Evolutionary conservation across 2,329 filamentous ascomycete genomes (phyloP).

Genomic region (Xylariales sp.): DNA sequence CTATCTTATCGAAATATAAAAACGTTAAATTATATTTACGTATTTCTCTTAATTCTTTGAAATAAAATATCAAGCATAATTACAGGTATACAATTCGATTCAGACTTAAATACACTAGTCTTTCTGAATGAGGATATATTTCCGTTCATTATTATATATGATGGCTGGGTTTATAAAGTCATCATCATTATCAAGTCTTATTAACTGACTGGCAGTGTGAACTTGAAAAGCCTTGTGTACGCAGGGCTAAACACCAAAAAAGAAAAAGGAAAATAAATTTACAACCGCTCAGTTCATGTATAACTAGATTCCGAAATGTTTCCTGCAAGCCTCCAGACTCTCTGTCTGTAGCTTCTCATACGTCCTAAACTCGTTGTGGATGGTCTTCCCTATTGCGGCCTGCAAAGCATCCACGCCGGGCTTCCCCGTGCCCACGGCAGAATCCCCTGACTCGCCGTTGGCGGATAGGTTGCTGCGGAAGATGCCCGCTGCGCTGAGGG

Average conservation of each 20-base stretch:
- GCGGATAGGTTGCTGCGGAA: conserved; percentile 3
- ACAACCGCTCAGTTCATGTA: no score
- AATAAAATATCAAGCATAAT: no score
- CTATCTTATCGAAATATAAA: no score
- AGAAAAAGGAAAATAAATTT: no score
- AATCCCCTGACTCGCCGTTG: not conserved
- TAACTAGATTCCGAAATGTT: not conserved
- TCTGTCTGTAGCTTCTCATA: conserved; percentile 1
- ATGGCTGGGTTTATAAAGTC: not conserved
- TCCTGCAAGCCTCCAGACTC: not conserved
- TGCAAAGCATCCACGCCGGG: not conserved
- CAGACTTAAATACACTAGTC: no score
- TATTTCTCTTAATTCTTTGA: no score
- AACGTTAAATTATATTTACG: no score
- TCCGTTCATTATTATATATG: no score
- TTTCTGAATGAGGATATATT: no score
- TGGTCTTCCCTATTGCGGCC: not conserved
- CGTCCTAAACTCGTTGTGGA: not conserved
- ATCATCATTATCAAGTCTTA: not conserved
- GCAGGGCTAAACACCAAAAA: no score
- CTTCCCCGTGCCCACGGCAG: no score
- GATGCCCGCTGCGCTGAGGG: conserved; percentile 2
- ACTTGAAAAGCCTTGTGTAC: not conserved
- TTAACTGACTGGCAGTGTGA: not conserved
- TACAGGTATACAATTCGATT: no score